phyloP scores from a whole-genome alignment of 2,329 filamentous ascomycete genomes.

The Sporothrix luriei region DNA sequence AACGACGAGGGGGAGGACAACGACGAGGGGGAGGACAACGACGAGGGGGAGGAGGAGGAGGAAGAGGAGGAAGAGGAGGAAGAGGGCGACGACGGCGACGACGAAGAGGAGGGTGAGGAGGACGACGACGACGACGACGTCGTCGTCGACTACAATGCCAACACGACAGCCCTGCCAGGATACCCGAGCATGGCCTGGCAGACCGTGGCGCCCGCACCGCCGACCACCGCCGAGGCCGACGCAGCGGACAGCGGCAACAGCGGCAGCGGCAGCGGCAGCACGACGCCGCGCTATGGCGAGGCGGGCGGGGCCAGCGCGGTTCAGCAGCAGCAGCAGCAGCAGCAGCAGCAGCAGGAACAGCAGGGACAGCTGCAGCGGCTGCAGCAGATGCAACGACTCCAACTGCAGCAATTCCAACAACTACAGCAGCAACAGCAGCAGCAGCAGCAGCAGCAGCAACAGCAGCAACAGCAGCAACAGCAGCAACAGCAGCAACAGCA shows the following conservation, averaged over 20 bases:
- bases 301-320: neutral
- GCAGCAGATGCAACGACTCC: too few relatives aligned
- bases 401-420: neutral
- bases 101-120: neutral
- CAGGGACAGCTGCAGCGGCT: neutral
- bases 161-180: neutral
- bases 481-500: neutral
- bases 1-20: neutral
- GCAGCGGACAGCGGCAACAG: neutral
- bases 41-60: neutral
- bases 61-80: neutral
- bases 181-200: neutral
- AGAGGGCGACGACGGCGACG: neutral
- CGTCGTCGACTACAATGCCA: neutral
- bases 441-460: neutral
- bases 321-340: neutral
- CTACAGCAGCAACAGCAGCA: neutral
- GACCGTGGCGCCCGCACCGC: neutral
- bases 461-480: neutral
- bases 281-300: neutral
- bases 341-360: neutral
- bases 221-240: neutral
- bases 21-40: neutral
- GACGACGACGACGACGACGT: neutral
- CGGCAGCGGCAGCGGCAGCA: slow-evolving; percentile 1